phyloP scores from a whole-genome alignment of 2,329 filamentous ascomycete species.

The Fusarium subglutinans region DNA sequence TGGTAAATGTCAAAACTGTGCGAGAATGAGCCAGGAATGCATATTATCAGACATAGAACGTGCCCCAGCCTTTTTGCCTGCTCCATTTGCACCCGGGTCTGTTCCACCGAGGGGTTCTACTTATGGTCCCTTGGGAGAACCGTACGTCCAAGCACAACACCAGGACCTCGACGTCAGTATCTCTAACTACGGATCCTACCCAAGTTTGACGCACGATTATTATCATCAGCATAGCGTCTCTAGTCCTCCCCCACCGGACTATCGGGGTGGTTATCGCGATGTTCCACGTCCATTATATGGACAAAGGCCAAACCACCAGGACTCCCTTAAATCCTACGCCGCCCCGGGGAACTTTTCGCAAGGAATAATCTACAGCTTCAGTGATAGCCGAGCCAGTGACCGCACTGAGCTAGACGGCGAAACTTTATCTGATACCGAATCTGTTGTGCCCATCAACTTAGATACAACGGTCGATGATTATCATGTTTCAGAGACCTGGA shows the following conservation, averaged over 20 bases:
- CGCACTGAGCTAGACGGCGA: conserved; percentile 53
- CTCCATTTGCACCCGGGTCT: rapidly evolving
- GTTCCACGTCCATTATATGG: no score
- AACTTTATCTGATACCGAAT: conserved; percentile 61
- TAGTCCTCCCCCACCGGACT: rapidly evolving
- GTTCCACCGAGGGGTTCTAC: rapidly evolving
- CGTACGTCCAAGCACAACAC: rapidly evolving
- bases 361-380: conserved; percentile 47
- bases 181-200: rapidly evolving
- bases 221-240: rapidly evolving
- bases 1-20: not conserved
- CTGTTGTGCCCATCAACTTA: conserved; percentile 28
- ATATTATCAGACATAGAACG: rapidly evolving
- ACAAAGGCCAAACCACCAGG: no score
- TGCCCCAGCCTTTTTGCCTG: rapidly evolving
- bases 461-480: not conserved
- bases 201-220: rapidly evolving
- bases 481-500: no score
- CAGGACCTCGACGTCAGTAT: not conserved
- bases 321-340: no score
- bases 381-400: conserved; percentile 53
- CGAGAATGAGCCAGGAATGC: not conserved
- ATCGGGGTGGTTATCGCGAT: no score
- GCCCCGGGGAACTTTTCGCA: no score
- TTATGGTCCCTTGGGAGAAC: not conserved